A percentile compares a stretch with the other conserved stretches of the same genome.
phyloP scores from a whole-genome alignment of 2,329 filamentous ascomycete genomes.

The Trichoderma aggressivum region DNA sequence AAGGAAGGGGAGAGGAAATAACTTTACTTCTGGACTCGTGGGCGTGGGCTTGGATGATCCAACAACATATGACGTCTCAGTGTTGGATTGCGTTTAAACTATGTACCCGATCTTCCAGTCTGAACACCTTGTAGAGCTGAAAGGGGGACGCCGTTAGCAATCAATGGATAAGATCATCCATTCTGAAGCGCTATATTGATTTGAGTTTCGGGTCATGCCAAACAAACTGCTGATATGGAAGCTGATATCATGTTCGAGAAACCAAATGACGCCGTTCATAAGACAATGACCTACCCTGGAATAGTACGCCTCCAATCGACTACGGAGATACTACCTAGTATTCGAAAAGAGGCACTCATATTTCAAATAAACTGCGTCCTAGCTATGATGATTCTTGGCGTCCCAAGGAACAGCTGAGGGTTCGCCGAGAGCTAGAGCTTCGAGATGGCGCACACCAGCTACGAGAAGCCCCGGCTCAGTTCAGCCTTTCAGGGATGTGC shows the following conservation, averaged over 20 bases:
- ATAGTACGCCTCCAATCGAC: background rate
- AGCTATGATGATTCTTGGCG: background rate
- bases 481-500: background rate
- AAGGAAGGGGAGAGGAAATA: background rate
- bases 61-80: background rate
- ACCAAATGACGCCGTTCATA: background rate
- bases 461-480: background rate
- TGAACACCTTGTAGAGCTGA: background rate
- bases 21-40: background rate
- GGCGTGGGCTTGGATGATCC: background rate
- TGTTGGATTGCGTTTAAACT: background rate
- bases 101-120: background rate
- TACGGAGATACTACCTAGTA: background rate
- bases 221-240: background rate
- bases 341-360: background rate
- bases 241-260: background rate
- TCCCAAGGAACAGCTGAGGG: background rate
- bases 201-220: background rate
- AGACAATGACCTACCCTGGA: constrained; percentile 1
- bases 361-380: background rate
- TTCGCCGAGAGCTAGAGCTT: background rate
- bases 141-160: background rate
- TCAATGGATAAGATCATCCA: background rate
- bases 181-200: background rate
- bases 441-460: background rate